Base-by-base conservation (phyloP, 768 basidiomycete genomes). In the Hebeloma cylindrosporum region DNA sequence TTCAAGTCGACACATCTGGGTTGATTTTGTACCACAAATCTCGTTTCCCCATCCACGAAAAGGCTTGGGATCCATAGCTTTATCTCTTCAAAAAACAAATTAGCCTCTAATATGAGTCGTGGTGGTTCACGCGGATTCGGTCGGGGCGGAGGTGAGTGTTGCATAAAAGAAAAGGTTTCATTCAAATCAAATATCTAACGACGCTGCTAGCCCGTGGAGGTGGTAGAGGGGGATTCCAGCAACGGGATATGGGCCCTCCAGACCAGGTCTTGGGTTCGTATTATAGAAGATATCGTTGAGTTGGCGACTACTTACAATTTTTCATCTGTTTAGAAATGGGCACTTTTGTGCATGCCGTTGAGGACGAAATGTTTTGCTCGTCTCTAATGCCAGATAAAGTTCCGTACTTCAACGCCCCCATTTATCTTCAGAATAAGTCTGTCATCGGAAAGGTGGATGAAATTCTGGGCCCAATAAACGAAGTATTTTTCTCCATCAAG, bases 401-500 rank as follows among this genome's bases (percentile, higher is more conserved):
- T 20, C 96, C 96, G 0, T 95, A 93, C 68, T 99, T 99, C 80
- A 99, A 99, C 65, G 94, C 95, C 0, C 94, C 95, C 37, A 93
- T 98, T 62, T 98, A 95, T 66, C 79, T 98, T 40, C 85, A 91
- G 74, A 96, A 97, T 68, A 98, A 96, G 70, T 89, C 92, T 7
- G 76, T 82, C 53, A 92, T 98, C 50, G 95, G 96, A 50, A 97
- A 96, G 70, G 88, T 99, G 30, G 96, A 99, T 68, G 96, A 99
- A 68, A 98, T 99, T 55, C 79, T 99, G n/a, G 96, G 96, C 2
- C 95, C 96, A 11, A 94, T 99, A 65, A 99, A 96, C 63, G 93
- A 98, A 63, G 93, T 98, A 47, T 98, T 83, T 68, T 98, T 99
- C 62, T 94, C 93, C 2, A 79, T 99, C 53, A 99, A 98, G 74